Base-by-base conservation (phyloP, 192 early-diverging fungal species). In the Chytriomyces sp. region DNA sequence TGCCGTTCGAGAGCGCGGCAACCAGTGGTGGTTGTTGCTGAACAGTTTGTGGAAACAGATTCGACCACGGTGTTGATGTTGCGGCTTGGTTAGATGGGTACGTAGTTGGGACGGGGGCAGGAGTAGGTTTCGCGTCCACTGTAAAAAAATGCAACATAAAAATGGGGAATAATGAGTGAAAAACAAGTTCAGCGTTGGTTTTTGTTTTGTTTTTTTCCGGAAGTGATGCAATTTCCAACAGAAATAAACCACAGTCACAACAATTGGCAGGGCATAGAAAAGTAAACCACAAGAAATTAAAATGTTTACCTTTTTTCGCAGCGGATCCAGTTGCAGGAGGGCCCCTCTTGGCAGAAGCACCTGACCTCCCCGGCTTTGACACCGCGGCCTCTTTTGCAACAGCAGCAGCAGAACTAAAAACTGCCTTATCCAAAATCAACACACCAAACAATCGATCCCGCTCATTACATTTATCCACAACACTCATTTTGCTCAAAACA, bases 361-460 rank as follows among this genome's bases (percentile, higher is more conserved):
- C 35, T 35, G 35, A 35, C 35, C 35, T 35, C 0, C 35, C 35
- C 35, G 35, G 35, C 35, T 35, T 35, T 35, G 4, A 35, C 35
- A 35, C 35, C 35, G 35, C 35, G 4, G 35, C 35, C 35, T 35
- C 35, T 35, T 35, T 26, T 43, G 18, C 35, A 20, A 20, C 63
- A 18, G 1, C 11, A 57, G 18, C 20, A 43, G 24, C 24, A 13
- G 45, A 18, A 18, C 24, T 18, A 77, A 72, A 43, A 82, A 87
- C 23, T 35, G 77, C 75, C 82, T 89, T 90, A 70, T 81, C 83
- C 44, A 92, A 71, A 44, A 92, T 75, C 24, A 92, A 66, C 26
- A 92, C 89, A 24, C 88, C 91, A 75, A 90, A 80, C 49, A 92
- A 75, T 24, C 80, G 63, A 81, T 92, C 85, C 20, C 78, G 65